These are phyloP conservation scores for Diddensiella caesifluorescens DNA, from an alignment of 805 yeast species.

Conservation along the genomic window DNA sequence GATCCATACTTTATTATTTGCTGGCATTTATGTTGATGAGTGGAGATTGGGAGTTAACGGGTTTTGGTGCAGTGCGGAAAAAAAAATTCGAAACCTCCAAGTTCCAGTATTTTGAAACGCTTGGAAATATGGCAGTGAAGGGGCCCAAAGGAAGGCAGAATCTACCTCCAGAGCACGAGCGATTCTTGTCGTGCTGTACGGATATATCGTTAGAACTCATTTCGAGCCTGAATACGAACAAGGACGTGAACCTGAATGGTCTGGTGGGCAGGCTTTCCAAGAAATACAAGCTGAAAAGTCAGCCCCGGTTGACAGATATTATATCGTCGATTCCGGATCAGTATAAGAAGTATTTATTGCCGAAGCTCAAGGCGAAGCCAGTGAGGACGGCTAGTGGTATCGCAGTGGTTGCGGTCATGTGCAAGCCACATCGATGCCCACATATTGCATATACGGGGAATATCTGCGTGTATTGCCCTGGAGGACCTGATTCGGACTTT, in stretches of 20 bases:
- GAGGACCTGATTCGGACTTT: conserved; percentile 98
- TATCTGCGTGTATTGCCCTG: conserved; percentile 96
- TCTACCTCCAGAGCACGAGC: conserved; percentile 84
- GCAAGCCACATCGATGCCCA: conserved; percentile 98
- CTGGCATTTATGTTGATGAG: neutral
- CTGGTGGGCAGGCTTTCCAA: conserved; percentile 79
- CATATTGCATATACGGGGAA: conserved; percentile 98
- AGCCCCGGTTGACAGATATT: conserved; percentile 92
- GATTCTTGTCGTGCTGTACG: conserved; percentile 87
- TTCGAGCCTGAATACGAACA: conserved; percentile 63
- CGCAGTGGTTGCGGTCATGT: conserved; percentile 99
- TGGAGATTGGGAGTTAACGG: neutral
- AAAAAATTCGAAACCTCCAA: no score
- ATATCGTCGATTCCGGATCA: conserved; percentile 95
- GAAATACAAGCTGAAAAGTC: conserved; percentile 84
- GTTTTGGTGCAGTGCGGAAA: neutral
- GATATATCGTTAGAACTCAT: conserved; percentile 86
- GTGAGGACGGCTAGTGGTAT: conserved; percentile 98
- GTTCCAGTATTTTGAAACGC: neutral
- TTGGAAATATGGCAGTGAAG: conserved; percentile 12
- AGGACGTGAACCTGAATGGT: conserved; percentile 85
- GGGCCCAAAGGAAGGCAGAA: conserved; percentile 46
- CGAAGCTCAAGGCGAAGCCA: conserved; percentile 96
- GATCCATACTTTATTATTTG: neutral
- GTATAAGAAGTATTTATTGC: conserved; percentile 82